These are phyloP conservation scores for Neckera pumila DNA, from an alignment of 225 moss, liverwort and hornwort genomes.

Conservation along the genomic window DNA sequence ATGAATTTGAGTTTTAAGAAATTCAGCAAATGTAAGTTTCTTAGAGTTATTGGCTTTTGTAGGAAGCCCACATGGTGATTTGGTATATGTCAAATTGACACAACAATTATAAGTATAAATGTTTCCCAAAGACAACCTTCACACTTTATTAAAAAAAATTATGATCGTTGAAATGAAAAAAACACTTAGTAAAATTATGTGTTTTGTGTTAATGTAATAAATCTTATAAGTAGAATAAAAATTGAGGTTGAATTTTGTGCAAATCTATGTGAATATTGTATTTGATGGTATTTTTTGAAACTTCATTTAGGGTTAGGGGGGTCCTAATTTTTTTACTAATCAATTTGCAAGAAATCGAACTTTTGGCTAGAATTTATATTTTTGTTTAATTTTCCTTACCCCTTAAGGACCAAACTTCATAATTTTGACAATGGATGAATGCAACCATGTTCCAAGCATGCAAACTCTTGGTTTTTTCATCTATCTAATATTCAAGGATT, in stretches of 20 bases:
- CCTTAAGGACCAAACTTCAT: no score
- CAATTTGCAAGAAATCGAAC: not conserved
- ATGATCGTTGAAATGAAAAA: no score
- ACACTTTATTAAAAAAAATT: accelerated
- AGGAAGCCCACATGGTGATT: not conserved
- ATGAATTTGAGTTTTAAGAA: not conserved
- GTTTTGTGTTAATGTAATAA: not conserved
- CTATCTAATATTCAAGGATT: no score
- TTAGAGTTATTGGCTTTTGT: not conserved
- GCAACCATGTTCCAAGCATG: accelerated
- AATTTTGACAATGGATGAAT: accelerated
- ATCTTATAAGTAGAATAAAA: not conserved
- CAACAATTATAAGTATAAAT: no score
- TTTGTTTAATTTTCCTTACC: accelerated
- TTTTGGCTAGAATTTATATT: no score
- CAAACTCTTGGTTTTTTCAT: not conserved
- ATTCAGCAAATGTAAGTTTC: no score
- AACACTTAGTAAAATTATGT: no score
- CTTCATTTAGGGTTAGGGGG: accelerated
- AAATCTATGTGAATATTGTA: not conserved
- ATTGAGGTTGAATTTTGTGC: no score
- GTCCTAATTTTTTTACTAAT: accelerated
- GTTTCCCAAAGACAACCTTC: accelerated
- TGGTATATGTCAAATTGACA: not conserved
- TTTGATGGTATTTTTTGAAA: not conserved